Percentiles rank a stretch among this genome's conserved stretches.
These are phyloP conservation scores for Xylaria castorea DNA, from an alignment of 495 filamentous ascomycete genomes.

Conservation along the genomic window DNA sequence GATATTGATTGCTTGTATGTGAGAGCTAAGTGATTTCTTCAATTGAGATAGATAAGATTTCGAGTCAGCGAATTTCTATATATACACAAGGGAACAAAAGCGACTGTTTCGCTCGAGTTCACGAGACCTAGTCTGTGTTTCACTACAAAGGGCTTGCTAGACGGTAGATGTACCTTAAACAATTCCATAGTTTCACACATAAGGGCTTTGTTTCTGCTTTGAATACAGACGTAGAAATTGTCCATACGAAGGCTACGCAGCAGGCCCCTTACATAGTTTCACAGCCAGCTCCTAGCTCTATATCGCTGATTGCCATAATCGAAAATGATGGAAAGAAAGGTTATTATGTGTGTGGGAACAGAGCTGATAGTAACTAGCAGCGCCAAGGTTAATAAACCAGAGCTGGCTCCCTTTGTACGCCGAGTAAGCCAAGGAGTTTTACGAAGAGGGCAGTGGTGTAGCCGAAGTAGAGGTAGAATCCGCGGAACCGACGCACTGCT, in stretches of 20 bases:
- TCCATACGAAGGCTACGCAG: background rate
- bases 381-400: too few species aligned
- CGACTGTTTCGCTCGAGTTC: background rate
- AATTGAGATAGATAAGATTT: background rate
- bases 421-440: too few species aligned
- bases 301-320: background rate
- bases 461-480: too few species aligned
- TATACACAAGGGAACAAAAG: background rate
- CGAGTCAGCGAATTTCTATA: background rate
- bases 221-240: background rate
- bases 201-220: background rate
- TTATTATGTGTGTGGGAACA: background rate
- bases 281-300: background rate
- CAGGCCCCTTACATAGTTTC: background rate
- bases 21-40: background rate
- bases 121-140: background rate
- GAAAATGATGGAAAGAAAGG: background rate
- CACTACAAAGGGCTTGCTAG: background rate
- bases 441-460: too few species aligned
- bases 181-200: background rate
- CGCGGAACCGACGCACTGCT: too few species aligned
- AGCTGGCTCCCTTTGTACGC: too few species aligned
- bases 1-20: background rate
- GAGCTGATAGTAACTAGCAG: too few species aligned
- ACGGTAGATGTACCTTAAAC: background rate